Evolutionary conservation across 768 basidiomycete genomes (phyloP), one percentile per base, ranked within the genome.

Genomic region (Royoungia palumana): DNA sequence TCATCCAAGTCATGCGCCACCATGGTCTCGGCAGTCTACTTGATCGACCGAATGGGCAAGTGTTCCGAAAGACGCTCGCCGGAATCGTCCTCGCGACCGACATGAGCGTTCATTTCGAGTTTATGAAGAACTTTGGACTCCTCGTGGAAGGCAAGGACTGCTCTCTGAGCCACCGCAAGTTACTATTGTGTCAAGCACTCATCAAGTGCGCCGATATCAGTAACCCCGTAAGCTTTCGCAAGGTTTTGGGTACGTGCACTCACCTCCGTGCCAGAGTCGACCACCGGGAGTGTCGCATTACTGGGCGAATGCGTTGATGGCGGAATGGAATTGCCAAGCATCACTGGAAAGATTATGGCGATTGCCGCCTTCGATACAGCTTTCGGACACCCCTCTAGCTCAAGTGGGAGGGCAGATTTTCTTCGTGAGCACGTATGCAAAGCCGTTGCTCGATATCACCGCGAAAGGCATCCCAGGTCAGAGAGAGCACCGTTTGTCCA

Each of bases 171-270:
- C 62, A 70, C 55, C 78, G 83, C 46, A 77, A 87, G 57, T 73
- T 88, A 21, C 68, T 95, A 45, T 67, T 93, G 20, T 95, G 91
- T 63, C 93, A 97, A 60, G 88, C 89, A 4, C 71, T 99, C 44
- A 83, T 99, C 66, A 98, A 99, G 69, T 96, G 94, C 61, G 94
- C 95, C 16, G 96, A 99, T 70, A 98, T 99, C 61, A 94, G 91
- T 65, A 99, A 99, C 66, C 95, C 96, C 14, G 94, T 96, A 65
- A 56, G 94, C 80, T 16, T 25, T 41, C 13, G 28, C 10, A 19
- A 40, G 6, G 11, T 35, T 34, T 24, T 48, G 11, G 22, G 55
- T 5, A 6, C 30, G 41, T 46, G 47, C 24, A 50, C 44, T 57
- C 38, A 56, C 39, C 25, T 5, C 5, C 36, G 36, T 46, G 37